These are phyloP conservation scores for Xerocomellus amylosporus DNA, from an alignment of 768 basidiomycete species.

Conservation along the genomic window DNA sequence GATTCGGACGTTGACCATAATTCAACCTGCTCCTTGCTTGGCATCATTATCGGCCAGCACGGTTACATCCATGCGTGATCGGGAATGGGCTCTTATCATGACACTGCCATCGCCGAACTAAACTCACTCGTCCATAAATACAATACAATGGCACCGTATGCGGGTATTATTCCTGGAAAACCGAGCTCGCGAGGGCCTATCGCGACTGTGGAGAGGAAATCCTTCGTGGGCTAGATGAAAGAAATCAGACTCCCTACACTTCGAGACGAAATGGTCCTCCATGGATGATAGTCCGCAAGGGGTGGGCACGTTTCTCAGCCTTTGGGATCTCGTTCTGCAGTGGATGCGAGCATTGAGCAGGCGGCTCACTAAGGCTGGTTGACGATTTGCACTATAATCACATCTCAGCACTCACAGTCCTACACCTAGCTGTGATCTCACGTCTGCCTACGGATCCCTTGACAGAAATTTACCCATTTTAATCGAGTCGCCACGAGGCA, in stretches of 20 bases:
- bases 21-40: constrained; percentile 40
- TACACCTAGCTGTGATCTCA: constrained; percentile 1
- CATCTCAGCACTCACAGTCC: background rate
- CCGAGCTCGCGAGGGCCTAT: constrained; percentile 58
- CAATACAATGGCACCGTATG: constrained; percentile 76
- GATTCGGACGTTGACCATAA: constrained; percentile 54
- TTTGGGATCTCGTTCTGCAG: constrained; percentile 30
- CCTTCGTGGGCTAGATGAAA: constrained; percentile 37
- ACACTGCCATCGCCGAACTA: constrained; percentile 63
- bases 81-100: constrained; percentile 71
- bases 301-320: constrained; percentile 12
- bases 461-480: constrained; percentile 11
- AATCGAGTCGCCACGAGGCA: constrained; percentile 10
- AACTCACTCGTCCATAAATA: constrained; percentile 76
- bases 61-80: constrained; percentile 51
- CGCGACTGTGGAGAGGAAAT: constrained; percentile 53
- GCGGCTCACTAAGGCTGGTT: constrained; percentile 7
- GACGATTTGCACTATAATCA: background rate
- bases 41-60: constrained; percentile 36
- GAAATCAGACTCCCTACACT: constrained; percentile 8
- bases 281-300: constrained; percentile 2
- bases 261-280: constrained; percentile 15
- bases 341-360: constrained; percentile 22
- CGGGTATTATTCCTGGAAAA: constrained; percentile 53
- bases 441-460: constrained; percentile 2